A percentile compares a stretch with the other conserved stretches of the same genome.
Conservation (phyloP, 2,329 filamentous ascomycete species). For the Curvularia sp. region DNA sequence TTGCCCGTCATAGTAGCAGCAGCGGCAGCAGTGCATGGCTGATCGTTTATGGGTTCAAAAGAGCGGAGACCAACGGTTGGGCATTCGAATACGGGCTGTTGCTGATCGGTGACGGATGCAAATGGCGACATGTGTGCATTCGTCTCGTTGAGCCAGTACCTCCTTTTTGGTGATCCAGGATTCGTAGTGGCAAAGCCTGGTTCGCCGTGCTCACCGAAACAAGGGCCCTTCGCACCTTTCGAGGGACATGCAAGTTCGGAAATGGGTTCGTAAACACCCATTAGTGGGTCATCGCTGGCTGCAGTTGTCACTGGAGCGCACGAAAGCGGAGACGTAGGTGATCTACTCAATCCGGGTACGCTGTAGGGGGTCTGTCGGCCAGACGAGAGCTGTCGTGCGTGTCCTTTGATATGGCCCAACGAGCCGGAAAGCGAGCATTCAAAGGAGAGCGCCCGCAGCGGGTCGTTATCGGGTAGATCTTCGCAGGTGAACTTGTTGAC, state of each 20-base stretch:
- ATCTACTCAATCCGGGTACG: slow-evolving; percentile 28
- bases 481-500: slow-evolving; percentile 34
- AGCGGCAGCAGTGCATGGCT: slow-evolving; percentile 8
- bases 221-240: slow-evolving; percentile 21
- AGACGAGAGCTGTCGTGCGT: slow-evolving; percentile 23
- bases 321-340: slow-evolving; percentile 25
- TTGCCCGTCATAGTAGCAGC: background rate
- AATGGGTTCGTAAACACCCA: slow-evolving; percentile 27
- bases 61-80: slow-evolving; percentile 14
- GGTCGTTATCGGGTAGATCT: slow-evolving; percentile 19
- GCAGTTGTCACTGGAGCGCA: slow-evolving; percentile 20
- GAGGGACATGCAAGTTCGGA: slow-evolving; percentile 29
- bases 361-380: slow-evolving; percentile 26
- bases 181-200: slow-evolving; percentile 22
- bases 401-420: slow-evolving; percentile 19
- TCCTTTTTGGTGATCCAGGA: slow-evolving; percentile 13
- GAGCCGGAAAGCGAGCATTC: slow-evolving; percentile 42
- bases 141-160: slow-evolving; percentile 18
- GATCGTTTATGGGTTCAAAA: slow-evolving; percentile 15
- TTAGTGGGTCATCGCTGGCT: slow-evolving; percentile 13
- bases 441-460: slow-evolving; percentile 26
- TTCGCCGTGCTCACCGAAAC: slow-evolving; percentile 37
- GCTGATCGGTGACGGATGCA: background rate
- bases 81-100: slow-evolving; percentile 9
- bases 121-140: slow-evolving; percentile 13